Conservation (phyloP, 139 green algal species). For the Tetratostichococcus sp. region DNA sequence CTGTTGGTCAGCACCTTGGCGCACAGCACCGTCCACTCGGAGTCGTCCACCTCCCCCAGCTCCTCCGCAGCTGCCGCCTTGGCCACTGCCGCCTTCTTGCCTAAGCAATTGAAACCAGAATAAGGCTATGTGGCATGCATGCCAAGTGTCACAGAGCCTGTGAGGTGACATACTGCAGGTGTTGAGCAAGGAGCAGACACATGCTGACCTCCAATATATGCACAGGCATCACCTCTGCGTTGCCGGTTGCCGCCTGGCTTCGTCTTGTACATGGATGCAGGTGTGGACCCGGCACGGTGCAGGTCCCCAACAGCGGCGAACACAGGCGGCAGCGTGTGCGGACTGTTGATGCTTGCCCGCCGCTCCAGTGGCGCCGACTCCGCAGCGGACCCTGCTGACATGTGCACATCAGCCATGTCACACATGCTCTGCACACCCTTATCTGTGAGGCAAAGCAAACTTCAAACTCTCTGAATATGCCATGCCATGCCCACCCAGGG, state of each 20-base stretch:
- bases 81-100: background rate
- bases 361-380: background rate
- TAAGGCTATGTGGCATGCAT: too few relatives aligned
- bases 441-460: too few relatives aligned
- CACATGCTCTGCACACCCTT: too few relatives aligned
- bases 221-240: background rate
- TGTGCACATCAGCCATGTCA: too few relatives aligned
- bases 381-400: background rate
- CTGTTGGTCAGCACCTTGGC: slow-evolving; percentile 68
- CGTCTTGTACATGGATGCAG: background rate
- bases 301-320: background rate
- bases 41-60: background rate
- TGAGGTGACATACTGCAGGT: too few relatives aligned
- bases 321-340: background rate
- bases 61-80: too few relatives aligned
- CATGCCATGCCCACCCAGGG: background rate
- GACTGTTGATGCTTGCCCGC: background rate
- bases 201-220: too few relatives aligned
- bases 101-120: background rate
- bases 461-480: background rate
- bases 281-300: background rate
- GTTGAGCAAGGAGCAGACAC: too few relatives aligned
- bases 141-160: too few relatives aligned
- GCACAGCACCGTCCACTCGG: slow-evolving; percentile 44
- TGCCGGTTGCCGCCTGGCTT: background rate